Conservation (phyloP, 1,139 yeast species). For the Zygotorulaspora mrakii region DNA sequence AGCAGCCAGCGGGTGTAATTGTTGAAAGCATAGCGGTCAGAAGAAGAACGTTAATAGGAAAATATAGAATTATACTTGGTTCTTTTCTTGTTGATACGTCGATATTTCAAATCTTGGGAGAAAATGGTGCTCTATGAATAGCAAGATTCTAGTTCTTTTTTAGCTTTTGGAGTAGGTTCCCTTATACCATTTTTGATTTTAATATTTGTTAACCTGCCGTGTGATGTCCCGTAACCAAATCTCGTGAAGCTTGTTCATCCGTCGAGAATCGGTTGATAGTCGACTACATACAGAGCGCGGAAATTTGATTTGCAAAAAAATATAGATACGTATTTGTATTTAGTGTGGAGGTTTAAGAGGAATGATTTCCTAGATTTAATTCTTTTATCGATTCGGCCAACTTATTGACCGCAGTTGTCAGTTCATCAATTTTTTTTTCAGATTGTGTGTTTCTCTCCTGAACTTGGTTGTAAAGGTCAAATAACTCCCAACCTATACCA, state of each 20-base stretch:
- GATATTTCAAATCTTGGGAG: neutral
- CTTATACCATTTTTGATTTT: too few species aligned
- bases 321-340: neutral
- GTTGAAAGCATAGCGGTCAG: slow-evolving; percentile 11
- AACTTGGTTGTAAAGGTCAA: slow-evolving; percentile 50
- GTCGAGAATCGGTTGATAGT: too few species aligned
- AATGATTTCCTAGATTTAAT: slow-evolving; percentile 6
- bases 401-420: slow-evolving; percentile 35
- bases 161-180: neutral
- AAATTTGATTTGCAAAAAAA: too few species aligned
- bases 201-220: too few species aligned
- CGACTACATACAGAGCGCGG: too few species aligned
- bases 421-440: slow-evolving; percentile 39
- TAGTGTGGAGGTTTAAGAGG: neutral
- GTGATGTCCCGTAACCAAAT: too few species aligned
- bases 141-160: neutral
- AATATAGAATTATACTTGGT: too few species aligned
- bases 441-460: slow-evolving; percentile 35
- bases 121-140: neutral
- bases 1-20: slow-evolving; percentile 24
- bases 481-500: slow-evolving; percentile 67
- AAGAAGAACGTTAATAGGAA: neutral
- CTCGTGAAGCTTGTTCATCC: too few species aligned
- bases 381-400: slow-evolving; percentile 20
- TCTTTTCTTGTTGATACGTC: too few species aligned